These are phyloP conservation scores for Backusella macrospora DNA, from an alignment of 192 early-diverging fungal species.

Conservation along the genomic window DNA sequence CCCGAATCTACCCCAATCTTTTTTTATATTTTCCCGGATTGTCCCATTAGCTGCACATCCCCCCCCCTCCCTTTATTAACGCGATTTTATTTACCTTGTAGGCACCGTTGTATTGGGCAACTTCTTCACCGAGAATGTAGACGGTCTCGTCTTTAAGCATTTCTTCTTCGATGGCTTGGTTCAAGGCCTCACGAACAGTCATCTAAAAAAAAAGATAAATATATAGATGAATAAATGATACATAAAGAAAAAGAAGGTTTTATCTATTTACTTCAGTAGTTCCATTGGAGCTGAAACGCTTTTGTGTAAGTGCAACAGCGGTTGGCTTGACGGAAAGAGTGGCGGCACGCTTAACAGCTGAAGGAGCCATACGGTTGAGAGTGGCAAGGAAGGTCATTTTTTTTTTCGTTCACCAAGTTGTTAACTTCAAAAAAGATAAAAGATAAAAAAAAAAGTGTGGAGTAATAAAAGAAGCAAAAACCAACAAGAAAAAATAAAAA, in stretches of 20 bases:
- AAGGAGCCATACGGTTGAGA: constrained; percentile 37
- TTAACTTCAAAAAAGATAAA: background rate
- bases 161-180: constrained; percentile 97
- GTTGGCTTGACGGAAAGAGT: constrained; percentile 26
- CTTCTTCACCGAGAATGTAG: constrained; percentile 95
- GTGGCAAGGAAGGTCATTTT: constrained; percentile 38
- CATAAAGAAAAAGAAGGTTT: background rate
- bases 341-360: constrained; percentile 31
- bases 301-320: constrained; percentile 30
- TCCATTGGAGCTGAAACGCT: constrained; percentile 40
- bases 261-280: constrained; percentile 32
- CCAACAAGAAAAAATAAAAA: background rate
- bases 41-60: constrained; percentile 24
- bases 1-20: constrained; percentile 25
- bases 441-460: constrained; percentile 3
- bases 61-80: background rate
- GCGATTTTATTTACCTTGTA: constrained; percentile 81
- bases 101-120: constrained; percentile 98
- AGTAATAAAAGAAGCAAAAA: background rate
- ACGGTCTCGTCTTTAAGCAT: constrained; percentile 89
- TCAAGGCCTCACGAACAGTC: constrained; percentile 97
- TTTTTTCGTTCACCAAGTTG: background rate
- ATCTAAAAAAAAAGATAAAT: constrained; percentile 56
- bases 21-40: constrained; percentile 35
- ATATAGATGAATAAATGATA: background rate